Percentiles rank a stretch among this genome's conserved stretches.
Evolutionary conservation across 2,329 filamentous ascomycete species (phyloP).

Genomic region (Hymenoscyphus repandus): DNA sequence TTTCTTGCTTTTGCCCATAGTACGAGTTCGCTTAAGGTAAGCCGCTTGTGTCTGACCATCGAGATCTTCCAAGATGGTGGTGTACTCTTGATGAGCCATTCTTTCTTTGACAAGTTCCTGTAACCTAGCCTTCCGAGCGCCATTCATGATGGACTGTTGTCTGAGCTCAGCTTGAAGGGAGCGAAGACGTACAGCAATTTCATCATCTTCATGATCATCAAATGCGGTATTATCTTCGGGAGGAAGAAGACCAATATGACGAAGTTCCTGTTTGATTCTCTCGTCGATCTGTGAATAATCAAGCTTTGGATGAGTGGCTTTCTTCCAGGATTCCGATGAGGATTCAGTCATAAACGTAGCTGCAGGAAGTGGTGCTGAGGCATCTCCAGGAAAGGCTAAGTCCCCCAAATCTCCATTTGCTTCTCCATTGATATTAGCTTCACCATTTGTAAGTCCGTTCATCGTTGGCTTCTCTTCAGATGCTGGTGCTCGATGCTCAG

Average conservation of each 20-base stretch:
- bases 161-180: conserved; percentile 78
- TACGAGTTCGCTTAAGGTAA: conserved; percentile 92
- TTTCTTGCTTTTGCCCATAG: conserved; percentile 90
- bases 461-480: conserved; percentile 52
- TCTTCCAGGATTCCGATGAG: conserved; percentile 71
- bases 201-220: conserved; percentile 86
- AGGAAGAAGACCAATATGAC: conserved; percentile 82
- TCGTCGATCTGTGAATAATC: conserved; percentile 87
- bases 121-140: conserved; percentile 80
- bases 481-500: conserved; percentile 56
- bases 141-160: conserved; percentile 80
- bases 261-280: conserved; percentile 83
- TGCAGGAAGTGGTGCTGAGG: conserved; percentile 45
- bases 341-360: conserved; percentile 79
- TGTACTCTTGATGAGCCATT: conserved; percentile 95
- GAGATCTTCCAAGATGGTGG: conserved; percentile 92
- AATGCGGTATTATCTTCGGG: conserved; percentile 68
- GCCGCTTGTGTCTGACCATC: conserved; percentile 92
- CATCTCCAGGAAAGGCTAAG: conserved; percentile 23
- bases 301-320: conserved; percentile 66
- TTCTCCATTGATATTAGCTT: conserved; percentile 41
- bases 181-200: conserved; percentile 84
- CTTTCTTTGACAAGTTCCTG: conserved; percentile 84
- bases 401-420: conserved; percentile 32
- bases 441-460: conserved; percentile 48